Percentiles rank a stretch among this genome's conserved stretches.
Evolutionary conservation across 371 early-diverging fungal genomes (phyloP).

Genomic region (Mucor indicus): DNA sequence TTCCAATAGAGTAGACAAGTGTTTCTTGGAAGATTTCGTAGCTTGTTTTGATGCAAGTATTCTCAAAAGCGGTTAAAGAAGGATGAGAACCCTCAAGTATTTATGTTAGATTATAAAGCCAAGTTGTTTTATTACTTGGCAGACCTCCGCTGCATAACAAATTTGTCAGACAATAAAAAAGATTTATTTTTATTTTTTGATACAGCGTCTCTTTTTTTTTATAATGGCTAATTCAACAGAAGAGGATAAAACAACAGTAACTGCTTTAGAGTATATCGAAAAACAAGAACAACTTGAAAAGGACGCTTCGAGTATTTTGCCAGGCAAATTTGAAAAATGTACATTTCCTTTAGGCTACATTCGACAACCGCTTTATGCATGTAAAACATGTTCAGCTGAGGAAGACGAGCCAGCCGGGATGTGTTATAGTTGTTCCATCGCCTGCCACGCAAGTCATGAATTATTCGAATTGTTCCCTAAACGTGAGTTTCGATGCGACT

Average conservation of each 20-base stretch:
- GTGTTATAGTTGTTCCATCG: slow-evolving; percentile 80
- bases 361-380: slow-evolving; percentile 81
- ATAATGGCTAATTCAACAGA: slow-evolving; percentile 6
- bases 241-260: slow-evolving; percentile 30
- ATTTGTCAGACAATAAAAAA: no score
- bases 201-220: no score
- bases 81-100: no score
- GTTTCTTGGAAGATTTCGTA: no score
- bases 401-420: slow-evolving; percentile 58
- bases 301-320: slow-evolving; percentile 59
- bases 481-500: slow-evolving; percentile 83
- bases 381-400: slow-evolving; percentile 64
- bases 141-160: no score
- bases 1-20: no score
- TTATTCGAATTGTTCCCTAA: slow-evolving; percentile 83
- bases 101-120: no score
- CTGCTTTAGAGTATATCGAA: slow-evolving; percentile 58
- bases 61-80: no score
- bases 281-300: slow-evolving; percentile 48
- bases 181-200: no score
- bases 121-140: no score
- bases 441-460: slow-evolving; percentile 79
- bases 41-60: no score
- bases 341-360: slow-evolving; percentile 75
- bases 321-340: slow-evolving; percentile 77